Evolutionary conservation across 2,329 filamentous ascomycete species (phyloP).

Genomic region (Raffaelea deltoideospora): DNA sequence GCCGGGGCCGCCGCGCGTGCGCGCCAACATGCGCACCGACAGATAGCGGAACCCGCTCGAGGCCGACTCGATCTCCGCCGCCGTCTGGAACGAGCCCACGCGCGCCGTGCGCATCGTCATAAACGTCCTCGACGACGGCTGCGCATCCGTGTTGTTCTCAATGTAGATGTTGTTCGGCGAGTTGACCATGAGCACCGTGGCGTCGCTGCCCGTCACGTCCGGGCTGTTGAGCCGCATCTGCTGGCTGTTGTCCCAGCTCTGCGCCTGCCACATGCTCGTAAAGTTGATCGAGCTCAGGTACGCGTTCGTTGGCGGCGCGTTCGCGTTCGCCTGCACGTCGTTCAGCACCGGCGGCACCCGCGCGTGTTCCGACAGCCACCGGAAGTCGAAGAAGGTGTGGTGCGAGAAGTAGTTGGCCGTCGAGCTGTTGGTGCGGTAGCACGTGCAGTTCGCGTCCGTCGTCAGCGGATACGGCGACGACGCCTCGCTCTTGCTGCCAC

Average conservation of each 20-base stretch:
- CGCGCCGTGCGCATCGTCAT: conserved; percentile 11
- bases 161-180: conserved; percentile 25
- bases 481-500: neutral
- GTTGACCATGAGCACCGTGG: conserved; percentile 21
- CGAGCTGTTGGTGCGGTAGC: conserved; percentile 32
- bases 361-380: conserved; percentile 24
- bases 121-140: conserved; percentile 6
- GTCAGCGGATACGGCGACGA: conserved; percentile 7
- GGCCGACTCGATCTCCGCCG: conserved; percentile 17
- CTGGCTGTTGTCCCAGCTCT: conserved; percentile 24
- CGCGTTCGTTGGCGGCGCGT: conserved; percentile 19
- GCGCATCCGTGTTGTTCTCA: conserved; percentile 18
- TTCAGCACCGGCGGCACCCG: conserved; percentile 18
- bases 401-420: conserved; percentile 25
- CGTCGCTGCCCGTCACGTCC: conserved; percentile 13
- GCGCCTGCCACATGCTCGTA: conserved; percentile 21
- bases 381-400: conserved; percentile 36
- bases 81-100: conserved; percentile 12
- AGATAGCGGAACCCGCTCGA: conserved; percentile 14
- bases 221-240: conserved; percentile 7
- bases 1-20: conserved; percentile 15
- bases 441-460: conserved; percentile 25
- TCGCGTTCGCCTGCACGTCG: conserved; percentile 14
- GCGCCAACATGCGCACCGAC: conserved; percentile 18
- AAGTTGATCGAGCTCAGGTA: conserved; percentile 23